These are phyloP conservation scores for Septoria petroselini DNA, from an alignment of 2,329 filamentous ascomycete species.

Conservation along the genomic window DNA sequence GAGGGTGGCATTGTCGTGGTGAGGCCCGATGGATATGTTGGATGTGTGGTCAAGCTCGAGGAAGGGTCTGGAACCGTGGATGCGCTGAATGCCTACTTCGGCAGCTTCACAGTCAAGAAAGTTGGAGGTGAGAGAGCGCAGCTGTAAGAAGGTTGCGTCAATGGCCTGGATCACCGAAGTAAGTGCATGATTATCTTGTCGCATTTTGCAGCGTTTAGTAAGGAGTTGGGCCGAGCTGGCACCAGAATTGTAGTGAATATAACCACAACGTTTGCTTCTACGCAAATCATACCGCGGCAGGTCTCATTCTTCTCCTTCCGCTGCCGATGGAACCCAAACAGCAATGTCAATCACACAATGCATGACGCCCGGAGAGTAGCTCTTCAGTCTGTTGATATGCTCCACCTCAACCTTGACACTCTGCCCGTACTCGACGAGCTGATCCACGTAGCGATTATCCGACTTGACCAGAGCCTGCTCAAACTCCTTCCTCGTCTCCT, in stretches of 20 bases:
- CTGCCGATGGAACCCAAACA: constrained; percentile 1
- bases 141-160: constrained; percentile 25
- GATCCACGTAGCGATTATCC: not conserved
- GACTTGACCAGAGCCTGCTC: constrained; percentile 23
- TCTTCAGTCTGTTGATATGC: constrained; percentile 55
- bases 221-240: not conserved
- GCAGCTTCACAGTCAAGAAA: constrained; percentile 64
- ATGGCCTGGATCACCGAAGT: no score
- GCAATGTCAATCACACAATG: constrained; percentile 60
- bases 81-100: constrained; percentile 81
- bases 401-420: constrained; percentile 31
- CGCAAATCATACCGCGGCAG: no score
- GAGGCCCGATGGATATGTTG: constrained; percentile 82
- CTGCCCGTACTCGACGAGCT: constrained; percentile 10
- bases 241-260: not conserved
- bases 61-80: constrained; percentile 78
- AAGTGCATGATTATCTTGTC: not conserved
- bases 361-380: constrained; percentile 59
- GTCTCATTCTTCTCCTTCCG: no score
- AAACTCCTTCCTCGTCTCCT: constrained; percentile 40
- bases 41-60: constrained; percentile 67
- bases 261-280: not conserved
- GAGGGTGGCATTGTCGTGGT: constrained; percentile 78
- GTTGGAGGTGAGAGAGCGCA: constrained; percentile 37
- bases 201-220: constrained; percentile 1